These are phyloP conservation scores for Crithidia fasciculata DNA, from an alignment of 208 protist species.

Conservation along the genomic window DNA sequence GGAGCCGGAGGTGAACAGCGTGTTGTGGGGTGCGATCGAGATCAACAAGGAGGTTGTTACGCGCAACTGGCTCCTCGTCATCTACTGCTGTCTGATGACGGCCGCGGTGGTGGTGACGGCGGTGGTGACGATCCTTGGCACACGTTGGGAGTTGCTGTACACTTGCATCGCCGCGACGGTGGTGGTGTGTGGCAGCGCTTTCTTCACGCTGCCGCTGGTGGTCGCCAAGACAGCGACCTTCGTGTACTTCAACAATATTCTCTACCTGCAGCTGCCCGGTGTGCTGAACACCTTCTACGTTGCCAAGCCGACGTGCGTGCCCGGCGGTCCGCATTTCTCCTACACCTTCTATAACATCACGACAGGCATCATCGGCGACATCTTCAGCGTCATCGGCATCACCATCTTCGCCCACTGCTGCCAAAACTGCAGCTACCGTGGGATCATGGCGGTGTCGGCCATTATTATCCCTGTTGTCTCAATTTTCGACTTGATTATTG, in stretches of 20 bases:
- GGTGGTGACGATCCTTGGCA: slow-evolving; percentile 39
- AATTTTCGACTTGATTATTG: slow-evolving; percentile 75
- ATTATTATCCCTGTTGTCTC: slow-evolving; percentile 51
- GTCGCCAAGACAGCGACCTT: slow-evolving; percentile 47
- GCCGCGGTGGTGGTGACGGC: slow-evolving; percentile 33
- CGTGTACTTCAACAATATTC: slow-evolving; percentile 33
- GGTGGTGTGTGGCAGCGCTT: slow-evolving; percentile 23
- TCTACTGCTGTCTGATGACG: slow-evolving; percentile 44
- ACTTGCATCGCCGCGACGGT: slow-evolving; percentile 29
- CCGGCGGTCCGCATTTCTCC: slow-evolving; percentile 66
- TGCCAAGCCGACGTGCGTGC: slow-evolving; percentile 49
- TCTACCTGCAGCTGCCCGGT: slow-evolving; percentile 62
- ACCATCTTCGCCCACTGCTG: slow-evolving; percentile 58
- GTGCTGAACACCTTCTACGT: slow-evolving; percentile 69
- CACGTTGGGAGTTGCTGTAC: slow-evolving; percentile 37
- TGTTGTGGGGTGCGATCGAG: slow-evolving; percentile 30
- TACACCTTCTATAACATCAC: slow-evolving; percentile 72
- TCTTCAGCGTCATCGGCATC: slow-evolving; percentile 49
- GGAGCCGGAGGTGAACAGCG: slow-evolving; percentile 29
- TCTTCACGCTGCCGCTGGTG: slow-evolving; percentile 39
- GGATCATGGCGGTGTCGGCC: slow-evolving; percentile 59
- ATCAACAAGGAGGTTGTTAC: slow-evolving; percentile 36
- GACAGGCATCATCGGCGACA: slow-evolving; percentile 42
- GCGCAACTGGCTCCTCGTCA: slow-evolving; percentile 35
- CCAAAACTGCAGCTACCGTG: slow-evolving; percentile 54